Evolutionary conservation across 495 filamentous ascomycete genomes (phyloP).

Genomic region (Tuber calosporum): DNA sequence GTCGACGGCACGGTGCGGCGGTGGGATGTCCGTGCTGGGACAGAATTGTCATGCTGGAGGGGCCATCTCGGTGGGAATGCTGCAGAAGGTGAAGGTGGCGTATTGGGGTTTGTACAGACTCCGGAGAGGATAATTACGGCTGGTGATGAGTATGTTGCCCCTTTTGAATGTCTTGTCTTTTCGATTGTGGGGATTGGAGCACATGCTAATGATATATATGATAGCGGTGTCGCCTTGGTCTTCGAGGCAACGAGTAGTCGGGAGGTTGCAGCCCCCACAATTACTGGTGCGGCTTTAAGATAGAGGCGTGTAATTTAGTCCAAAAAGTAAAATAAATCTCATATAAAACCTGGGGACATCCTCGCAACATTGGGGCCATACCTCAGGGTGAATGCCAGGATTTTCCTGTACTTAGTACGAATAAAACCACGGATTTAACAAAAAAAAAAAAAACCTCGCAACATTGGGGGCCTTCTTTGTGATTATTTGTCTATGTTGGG

Average conservation of each 20-base stretch:
- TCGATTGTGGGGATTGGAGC: neutral
- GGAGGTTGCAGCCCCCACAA: conserved; percentile 8
- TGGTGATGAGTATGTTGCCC: conserved; percentile 74
- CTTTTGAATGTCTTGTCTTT: conserved; percentile 52
- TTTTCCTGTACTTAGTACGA: too few species aligned
- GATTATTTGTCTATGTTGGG: neutral
- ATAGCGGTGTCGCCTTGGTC: conserved; percentile 30
- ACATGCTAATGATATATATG: conserved; percentile 14
- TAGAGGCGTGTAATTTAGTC: neutral
- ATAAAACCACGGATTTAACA: too few species aligned
- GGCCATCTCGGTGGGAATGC: conserved; percentile 79
- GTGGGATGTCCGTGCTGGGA: conserved; percentile 81
- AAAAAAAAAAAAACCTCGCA: too few species aligned
- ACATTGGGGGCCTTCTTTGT: neutral
- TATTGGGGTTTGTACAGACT: conserved; percentile 81
- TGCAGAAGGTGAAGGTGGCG: conserved; percentile 72
- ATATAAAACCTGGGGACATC: neutral
- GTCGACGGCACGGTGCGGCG: conserved; percentile 79
- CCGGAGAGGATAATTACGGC: conserved; percentile 73
- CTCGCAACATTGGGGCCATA: neutral
- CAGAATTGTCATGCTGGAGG: conserved; percentile 54
- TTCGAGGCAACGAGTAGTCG: conserved; percentile 26
- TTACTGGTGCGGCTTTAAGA: conserved; percentile 19
- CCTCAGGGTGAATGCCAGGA: too few species aligned
- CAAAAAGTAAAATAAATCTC: neutral